Evolutionary conservation across 148 eudicot species (phyloP).

Genomic region (Rhododendron molle): DNA sequence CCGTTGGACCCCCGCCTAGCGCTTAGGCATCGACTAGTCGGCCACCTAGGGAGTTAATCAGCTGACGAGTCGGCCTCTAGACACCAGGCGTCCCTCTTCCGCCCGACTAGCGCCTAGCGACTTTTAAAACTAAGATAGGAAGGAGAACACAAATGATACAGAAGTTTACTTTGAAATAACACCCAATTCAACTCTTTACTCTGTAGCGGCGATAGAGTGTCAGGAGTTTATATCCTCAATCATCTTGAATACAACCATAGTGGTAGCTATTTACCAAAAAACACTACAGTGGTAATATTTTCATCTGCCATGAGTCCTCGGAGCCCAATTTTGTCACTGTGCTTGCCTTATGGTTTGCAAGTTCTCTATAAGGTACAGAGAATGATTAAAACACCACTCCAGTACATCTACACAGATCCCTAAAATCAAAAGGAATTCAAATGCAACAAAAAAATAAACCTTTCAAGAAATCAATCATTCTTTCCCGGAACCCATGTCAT

Average conservation of each 20-base stretch:
- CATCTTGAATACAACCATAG: neutral
- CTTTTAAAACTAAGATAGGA: neutral
- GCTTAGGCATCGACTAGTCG: neutral
- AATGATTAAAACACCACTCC: neutral
- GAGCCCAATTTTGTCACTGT: neutral
- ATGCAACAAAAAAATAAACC: no score
- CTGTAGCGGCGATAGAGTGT: neutral
- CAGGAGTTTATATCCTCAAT: neutral
- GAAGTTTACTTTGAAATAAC: neutral
- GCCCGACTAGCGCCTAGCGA: neutral
- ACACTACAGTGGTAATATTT: neutral
- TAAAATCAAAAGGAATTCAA: neutral
- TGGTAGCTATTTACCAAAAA: neutral
- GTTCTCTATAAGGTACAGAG: neutral
- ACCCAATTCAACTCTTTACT: neutral
- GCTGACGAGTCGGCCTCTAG: neutral
- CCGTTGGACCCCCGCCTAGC: neutral
- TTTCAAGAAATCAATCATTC: neutral
- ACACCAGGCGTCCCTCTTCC: neutral
- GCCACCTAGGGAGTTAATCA: neutral
- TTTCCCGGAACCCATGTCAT: neutral
- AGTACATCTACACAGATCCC: neutral
- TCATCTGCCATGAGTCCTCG: neutral
- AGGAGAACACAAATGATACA: neutral
- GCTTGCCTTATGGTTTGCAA: neutral